These are phyloP conservation scores for Daldinia vernicosa DNA, from an alignment of 495 filamentous ascomycete species.

Conservation along the genomic window DNA sequence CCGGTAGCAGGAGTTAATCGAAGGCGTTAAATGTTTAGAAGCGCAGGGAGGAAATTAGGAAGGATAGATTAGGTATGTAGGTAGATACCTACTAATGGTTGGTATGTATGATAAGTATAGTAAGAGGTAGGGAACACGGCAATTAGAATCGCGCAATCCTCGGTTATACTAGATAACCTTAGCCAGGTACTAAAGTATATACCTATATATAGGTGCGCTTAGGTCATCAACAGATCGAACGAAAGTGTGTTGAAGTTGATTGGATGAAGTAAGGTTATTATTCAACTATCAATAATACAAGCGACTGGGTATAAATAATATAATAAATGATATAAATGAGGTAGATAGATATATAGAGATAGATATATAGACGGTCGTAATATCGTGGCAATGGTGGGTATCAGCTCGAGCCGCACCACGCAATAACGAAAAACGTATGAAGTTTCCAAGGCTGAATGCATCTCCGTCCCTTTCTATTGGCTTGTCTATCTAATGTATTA, in stretches of 20 bases:
- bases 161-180: neutral
- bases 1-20: neutral
- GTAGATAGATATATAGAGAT: neutral
- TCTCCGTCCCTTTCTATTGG: conserved; percentile 1
- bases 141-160: neutral
- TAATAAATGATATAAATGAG: neutral
- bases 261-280: neutral
- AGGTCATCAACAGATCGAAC: neutral
- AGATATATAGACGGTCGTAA: neutral
- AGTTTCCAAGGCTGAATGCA: conserved; percentile 23
- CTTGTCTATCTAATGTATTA: neutral
- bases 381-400: conserved; percentile 16
- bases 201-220: neutral
- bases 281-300: neutral
- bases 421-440: neutral
- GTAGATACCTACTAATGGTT: too few species aligned
- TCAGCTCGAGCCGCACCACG: conserved; percentile 29
- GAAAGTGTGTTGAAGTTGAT: neutral
- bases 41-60: neutral
- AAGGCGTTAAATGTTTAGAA: neutral
- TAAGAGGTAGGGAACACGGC: neutral
- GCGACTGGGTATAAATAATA: neutral
- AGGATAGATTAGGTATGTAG: neutral
- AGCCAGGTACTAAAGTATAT: too few species aligned
- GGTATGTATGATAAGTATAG: too few species aligned